These are phyloP conservation scores for Urtica urens DNA, from an alignment of 306 rosid species.

Conservation along the genomic window DNA sequence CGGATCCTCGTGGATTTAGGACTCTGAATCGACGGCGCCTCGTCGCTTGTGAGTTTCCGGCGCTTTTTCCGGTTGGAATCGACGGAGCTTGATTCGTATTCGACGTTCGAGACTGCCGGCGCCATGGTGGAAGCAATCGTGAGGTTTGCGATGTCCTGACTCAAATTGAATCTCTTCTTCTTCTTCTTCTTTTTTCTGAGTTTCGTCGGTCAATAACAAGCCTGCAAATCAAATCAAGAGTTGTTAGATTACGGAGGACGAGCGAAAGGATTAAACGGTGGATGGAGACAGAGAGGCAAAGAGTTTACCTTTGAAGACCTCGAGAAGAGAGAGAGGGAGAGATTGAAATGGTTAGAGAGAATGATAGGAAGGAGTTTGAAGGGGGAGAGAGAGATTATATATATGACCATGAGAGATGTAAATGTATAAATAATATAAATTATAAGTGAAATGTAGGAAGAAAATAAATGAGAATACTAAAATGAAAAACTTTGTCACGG, in stretches of 20 bases:
- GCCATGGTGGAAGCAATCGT: conserved; percentile 20
- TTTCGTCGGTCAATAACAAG: not conserved
- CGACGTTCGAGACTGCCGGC: conserved; percentile 18
- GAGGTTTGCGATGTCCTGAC: not conserved
- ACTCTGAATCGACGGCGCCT: not conserved
- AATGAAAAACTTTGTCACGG: not conserved
- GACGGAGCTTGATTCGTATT: conserved; percentile 9
- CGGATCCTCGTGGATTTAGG: conserved; percentile 11
- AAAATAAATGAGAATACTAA: not conserved
- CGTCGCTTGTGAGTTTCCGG: conserved; percentile 24
- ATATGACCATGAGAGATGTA: not conserved
- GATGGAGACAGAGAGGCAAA: not conserved
- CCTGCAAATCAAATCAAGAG: not conserved
- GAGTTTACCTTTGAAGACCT: not conserved
- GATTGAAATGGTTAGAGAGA: not conserved
- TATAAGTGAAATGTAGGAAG: no score
- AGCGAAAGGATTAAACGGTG: not conserved
- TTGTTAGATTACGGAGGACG: not conserved
- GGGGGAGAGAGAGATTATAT: not conserved
- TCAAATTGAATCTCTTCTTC: not conserved
- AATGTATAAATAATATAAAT: not conserved
- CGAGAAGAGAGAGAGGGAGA: not conserved
- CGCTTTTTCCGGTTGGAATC: conserved; percentile 44
- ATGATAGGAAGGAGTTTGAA: not conserved
- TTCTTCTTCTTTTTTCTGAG: no score